A percentile compares a stretch with the other conserved stretches of the same genome.
Evolutionary conservation across 306 rosid species (phyloP).

Genomic region (Trifolium fragiferum): DNA sequence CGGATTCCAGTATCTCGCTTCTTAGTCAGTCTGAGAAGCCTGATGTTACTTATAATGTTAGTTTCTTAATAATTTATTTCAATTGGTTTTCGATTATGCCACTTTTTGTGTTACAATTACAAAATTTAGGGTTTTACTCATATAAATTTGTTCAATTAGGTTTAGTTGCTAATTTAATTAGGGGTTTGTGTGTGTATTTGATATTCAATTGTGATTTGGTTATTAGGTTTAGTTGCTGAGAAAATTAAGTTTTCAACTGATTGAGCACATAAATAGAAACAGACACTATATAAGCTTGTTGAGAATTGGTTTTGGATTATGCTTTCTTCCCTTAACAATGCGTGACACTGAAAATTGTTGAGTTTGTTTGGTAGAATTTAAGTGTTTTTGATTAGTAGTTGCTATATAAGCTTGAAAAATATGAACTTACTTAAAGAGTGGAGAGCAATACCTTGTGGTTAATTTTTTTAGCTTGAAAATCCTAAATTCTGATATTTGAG

Average conservation of each 20-base stretch:
- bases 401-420: conserved; percentile 54
- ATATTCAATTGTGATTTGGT: not conserved
- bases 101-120: too few relatives aligned
- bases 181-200: not conserved
- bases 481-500: conserved; percentile 54
- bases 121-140: conserved; percentile 29
- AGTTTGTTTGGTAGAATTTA: conserved; percentile 45
- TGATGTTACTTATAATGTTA: conserved; percentile 88
- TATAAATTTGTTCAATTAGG: not conserved
- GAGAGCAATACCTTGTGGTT: conserved; percentile 58
- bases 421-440: conserved; percentile 50
- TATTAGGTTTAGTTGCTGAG: not conserved
- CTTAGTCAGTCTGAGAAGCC: conserved; percentile 99
- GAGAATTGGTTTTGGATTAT: too few relatives aligned
- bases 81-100: not conserved
- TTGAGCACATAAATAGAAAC: too few relatives aligned
- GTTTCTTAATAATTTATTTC: not conserved
- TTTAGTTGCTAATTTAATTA: not conserved
- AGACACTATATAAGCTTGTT: too few relatives aligned
- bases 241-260: not conserved
- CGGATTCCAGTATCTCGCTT: conserved; percentile 93
- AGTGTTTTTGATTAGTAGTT: conserved; percentile 50
- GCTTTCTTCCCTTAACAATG: conserved; percentile 57
- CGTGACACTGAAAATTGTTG: conserved; percentile 50
- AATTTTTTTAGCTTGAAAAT: conserved; percentile 60